phyloP scores from a whole-genome alignment of 2,329 filamentous ascomycete genomes.

The Aspergillus caelatus region DNA sequence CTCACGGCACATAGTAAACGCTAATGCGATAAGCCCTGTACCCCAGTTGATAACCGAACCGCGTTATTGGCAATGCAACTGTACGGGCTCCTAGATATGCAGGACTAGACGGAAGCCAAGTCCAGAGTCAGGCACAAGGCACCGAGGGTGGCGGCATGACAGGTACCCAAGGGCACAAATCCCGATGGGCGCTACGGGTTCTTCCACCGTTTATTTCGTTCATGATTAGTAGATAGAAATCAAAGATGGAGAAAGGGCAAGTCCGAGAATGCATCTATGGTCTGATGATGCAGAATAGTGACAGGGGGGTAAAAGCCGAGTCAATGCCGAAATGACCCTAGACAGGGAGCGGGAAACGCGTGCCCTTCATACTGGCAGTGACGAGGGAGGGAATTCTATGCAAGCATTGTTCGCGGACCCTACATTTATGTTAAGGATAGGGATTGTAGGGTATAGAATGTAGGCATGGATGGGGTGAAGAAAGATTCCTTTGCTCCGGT shows the following conservation, averaged over 20 bases:
- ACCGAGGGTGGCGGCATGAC: background rate
- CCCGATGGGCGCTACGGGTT: background rate
- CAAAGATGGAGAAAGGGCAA: background rate
- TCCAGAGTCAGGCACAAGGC: background rate
- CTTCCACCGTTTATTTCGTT: background rate
- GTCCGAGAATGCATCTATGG: conserved; percentile 3
- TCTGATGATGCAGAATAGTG: conserved; percentile 1
- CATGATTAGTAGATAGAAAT: background rate
- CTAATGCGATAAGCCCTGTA: background rate
- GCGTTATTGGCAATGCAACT: background rate
- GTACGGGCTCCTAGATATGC: background rate
- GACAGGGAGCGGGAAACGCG: background rate
- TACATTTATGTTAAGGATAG: background rate
- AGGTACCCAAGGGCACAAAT: background rate
- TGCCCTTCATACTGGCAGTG: background rate
- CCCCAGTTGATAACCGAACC: background rate
- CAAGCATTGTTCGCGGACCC: background rate
- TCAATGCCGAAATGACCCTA: background rate
- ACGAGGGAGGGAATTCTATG: background rate
- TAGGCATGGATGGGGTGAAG: background rate
- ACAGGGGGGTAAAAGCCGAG: background rate
- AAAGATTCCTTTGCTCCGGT: background rate
- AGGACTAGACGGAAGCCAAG: background rate
- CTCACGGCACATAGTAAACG: background rate
- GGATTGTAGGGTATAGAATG: background rate